These are phyloP conservation scores for Staphylotrichum longicolle DNA, from an alignment of 495 filamentous ascomycete species.

Conservation along the genomic window DNA sequence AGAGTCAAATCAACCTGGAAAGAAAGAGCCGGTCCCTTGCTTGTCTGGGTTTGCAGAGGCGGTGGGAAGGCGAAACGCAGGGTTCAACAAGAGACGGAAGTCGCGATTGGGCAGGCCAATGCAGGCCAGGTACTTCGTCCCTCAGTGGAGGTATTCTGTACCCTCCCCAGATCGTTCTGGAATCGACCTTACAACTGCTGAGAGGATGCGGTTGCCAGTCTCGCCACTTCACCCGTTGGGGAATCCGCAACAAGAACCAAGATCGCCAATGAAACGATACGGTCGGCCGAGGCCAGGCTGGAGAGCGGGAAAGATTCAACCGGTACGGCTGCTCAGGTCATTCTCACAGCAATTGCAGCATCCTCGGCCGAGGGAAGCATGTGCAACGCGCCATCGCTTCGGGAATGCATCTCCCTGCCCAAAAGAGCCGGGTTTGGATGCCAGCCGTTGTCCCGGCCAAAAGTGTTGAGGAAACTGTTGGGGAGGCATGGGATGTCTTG, in stretches of 20 bases:
- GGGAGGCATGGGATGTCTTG: slow-evolving; percentile 23
- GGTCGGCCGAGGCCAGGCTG: slow-evolving; percentile 3
- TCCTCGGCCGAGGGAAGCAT: slow-evolving; percentile 31
- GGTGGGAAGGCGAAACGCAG: slow-evolving; percentile 11
- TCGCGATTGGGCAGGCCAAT: neutral
- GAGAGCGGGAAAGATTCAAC: neutral
- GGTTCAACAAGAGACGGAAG: slow-evolving; percentile 1
- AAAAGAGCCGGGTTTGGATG: slow-evolving; percentile 9
- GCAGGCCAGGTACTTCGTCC: no score
- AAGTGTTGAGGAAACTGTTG: slow-evolving; percentile 42
- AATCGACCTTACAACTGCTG: no score
- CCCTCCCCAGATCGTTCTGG: no score
- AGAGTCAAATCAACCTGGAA: neutral
- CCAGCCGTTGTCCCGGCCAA: slow-evolving; percentile 26
- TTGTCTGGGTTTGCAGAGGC: neutral
- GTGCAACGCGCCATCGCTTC: slow-evolving; percentile 27
- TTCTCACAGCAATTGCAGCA: slow-evolving; percentile 13
- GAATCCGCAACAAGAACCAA: neutral
- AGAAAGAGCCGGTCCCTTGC: neutral
- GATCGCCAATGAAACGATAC: slow-evolving; percentile 20
- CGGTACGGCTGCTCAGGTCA: slow-evolving; percentile 9
- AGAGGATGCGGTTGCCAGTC: neutral
- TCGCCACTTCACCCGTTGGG: slow-evolving; percentile 20
- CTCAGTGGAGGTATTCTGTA: no score
- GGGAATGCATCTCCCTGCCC: slow-evolving; percentile 21